Percentiles rank a stretch among this genome's conserved stretches.
phyloP scores from a whole-genome alignment of 2,329 filamentous ascomycete species.

The Lasiodiplodia sp. region DNA sequence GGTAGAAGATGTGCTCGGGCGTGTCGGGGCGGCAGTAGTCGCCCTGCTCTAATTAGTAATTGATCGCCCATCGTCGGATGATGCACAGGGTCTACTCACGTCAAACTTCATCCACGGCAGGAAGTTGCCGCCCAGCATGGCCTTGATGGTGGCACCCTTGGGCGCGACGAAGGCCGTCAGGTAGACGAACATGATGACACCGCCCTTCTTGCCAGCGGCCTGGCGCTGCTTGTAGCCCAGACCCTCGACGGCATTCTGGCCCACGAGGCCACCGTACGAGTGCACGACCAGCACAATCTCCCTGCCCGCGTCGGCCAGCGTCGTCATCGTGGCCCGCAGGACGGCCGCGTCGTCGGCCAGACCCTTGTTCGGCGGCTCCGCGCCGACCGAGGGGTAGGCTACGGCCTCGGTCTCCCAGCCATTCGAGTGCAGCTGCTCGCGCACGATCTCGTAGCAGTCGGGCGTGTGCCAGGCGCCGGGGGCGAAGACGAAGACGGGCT shows the following conservation, averaged over 20 bases:
- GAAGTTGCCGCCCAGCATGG: slow-evolving; percentile 37
- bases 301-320: slow-evolving; percentile 46
- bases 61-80: not conserved
- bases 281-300: slow-evolving; percentile 44
- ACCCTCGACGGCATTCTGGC: slow-evolving; percentile 37
- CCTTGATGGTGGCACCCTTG: slow-evolving; percentile 43
- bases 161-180: slow-evolving; percentile 48
- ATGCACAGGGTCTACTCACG: slow-evolving; percentile 31
- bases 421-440: slow-evolving; percentile 37
- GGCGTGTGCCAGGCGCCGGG: slow-evolving; percentile 50
- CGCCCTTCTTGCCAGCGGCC: slow-evolving; percentile 47
- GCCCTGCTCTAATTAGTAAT: not conserved
- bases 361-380: slow-evolving; percentile 38
- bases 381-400: slow-evolving; percentile 41
- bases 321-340: slow-evolving; percentile 42
- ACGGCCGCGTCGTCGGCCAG: slow-evolving; percentile 45
- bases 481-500: slow-evolving; percentile 47
- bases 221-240: slow-evolving; percentile 45
- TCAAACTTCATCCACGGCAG: slow-evolving; percentile 41
- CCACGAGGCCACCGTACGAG: slow-evolving; percentile 45
- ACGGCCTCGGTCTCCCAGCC: slow-evolving; percentile 42
- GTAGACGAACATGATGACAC: slow-evolving; percentile 46
- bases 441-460: slow-evolving; percentile 38
- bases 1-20: slow-evolving; percentile 27
- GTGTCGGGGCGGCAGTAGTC: slow-evolving; percentile 27